A percentile compares a stretch with the other conserved stretches of the same genome.
phyloP scores from a whole-genome alignment of 1,284 basidiomycete species.

The Dichomitus squalens region DNA sequence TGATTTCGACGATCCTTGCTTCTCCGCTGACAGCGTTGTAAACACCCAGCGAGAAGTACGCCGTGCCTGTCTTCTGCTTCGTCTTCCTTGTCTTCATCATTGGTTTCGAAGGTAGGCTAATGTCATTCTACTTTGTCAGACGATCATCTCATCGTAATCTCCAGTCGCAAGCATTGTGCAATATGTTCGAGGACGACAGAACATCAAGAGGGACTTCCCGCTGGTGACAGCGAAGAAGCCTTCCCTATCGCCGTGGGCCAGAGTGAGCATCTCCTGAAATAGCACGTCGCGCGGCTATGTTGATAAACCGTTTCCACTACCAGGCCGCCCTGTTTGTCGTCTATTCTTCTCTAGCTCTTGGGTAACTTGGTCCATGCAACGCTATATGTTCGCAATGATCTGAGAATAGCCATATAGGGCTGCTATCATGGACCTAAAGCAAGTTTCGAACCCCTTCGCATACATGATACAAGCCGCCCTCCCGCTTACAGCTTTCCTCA shows the following conservation, averaged over 20 bases:
- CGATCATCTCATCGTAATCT: not conserved
- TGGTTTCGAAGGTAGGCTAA: slow-evolving; percentile 45
- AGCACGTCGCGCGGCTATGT: not conserved
- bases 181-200: slow-evolving; percentile 36
- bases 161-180: slow-evolving; percentile 40
- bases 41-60: slow-evolving; percentile 34
- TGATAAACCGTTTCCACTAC: not conserved
- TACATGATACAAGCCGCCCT: slow-evolving; percentile 58
- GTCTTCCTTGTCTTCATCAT: slow-evolving; percentile 42
- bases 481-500: slow-evolving; percentile 44
- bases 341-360: slow-evolving; percentile 20
- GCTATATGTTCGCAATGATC: not conserved
- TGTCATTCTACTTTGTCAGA: not conserved
- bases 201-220: slow-evolving; percentile 45
- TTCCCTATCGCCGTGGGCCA: slow-evolving; percentile 33
- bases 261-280: slow-evolving; percentile 22
- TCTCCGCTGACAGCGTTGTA: not conserved
- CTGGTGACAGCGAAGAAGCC: slow-evolving; percentile 38
- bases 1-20: not conserved
- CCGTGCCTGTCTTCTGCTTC: slow-evolving; percentile 50
- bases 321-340: slow-evolving; percentile 38
- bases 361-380: slow-evolving; percentile 1
- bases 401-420: slow-evolving; percentile 30
- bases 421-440: slow-evolving; percentile 44
- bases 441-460: slow-evolving; percentile 36